phyloP scores from a whole-genome alignment of 2,329 filamentous ascomycete species.

The Sarocladium brachiariae region DNA sequence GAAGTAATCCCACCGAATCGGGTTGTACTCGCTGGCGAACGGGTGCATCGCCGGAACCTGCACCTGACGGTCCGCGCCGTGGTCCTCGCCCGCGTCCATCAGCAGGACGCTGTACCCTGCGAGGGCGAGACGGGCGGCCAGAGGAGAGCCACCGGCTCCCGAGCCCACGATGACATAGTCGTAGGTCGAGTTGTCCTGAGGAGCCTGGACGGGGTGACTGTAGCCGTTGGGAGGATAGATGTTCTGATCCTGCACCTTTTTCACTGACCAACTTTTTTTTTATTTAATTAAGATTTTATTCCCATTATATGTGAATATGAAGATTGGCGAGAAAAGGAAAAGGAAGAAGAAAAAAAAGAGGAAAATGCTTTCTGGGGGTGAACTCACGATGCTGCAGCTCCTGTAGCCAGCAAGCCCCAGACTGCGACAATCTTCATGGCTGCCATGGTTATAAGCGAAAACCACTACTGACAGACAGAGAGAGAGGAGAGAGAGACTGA shows the following conservation, averaged over 20 bases:
- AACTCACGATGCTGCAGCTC: slow-evolving; percentile 12
- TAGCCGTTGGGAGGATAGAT: slow-evolving; percentile 12
- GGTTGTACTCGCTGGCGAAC: slow-evolving; percentile 40
- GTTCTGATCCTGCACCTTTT: slow-evolving; percentile 12
- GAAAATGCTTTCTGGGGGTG: too few species aligned
- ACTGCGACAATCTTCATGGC: slow-evolving; percentile 10
- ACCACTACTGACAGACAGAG: background rate
- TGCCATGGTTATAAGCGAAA: background rate
- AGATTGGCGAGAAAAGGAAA: too few species aligned
- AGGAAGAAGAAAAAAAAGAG: too few species aligned
- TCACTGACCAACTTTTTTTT: slow-evolving; percentile 11
- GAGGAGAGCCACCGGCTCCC: slow-evolving; percentile 52
- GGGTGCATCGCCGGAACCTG: slow-evolving; percentile 42
- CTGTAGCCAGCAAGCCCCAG: slow-evolving; percentile 9
- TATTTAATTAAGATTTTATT: too few species aligned
- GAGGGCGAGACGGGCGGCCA: slow-evolving; percentile 51
- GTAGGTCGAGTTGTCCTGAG: slow-evolving; percentile 18
- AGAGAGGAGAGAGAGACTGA: too few species aligned
- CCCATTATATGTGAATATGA: too few species aligned
- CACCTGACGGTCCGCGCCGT: slow-evolving; percentile 38
- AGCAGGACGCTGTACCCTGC: slow-evolving; percentile 54
- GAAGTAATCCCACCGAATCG: slow-evolving; percentile 51
- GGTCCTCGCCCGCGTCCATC: slow-evolving; percentile 56
- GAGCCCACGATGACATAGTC: slow-evolving; percentile 59
- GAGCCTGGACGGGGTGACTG: slow-evolving; percentile 11